Conservation (phyloP, 208 protist genomes). For the Wallacemonas sp. region DNA sequence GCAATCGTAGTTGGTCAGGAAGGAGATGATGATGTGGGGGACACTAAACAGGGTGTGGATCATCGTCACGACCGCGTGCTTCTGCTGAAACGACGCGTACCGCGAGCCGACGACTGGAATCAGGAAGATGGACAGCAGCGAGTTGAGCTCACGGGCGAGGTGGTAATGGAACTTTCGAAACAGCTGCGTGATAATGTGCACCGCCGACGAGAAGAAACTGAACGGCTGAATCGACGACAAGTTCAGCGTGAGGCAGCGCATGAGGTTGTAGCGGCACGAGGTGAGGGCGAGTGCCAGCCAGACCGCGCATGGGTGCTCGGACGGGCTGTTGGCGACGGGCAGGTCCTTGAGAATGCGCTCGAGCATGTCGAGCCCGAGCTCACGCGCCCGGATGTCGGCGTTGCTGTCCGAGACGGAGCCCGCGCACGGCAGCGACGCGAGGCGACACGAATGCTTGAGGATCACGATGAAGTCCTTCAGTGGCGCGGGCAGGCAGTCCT, state of each 20-base stretch:
- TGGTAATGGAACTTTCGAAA: conserved; percentile 76
- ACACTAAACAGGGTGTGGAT: conserved; percentile 59
- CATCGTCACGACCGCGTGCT: conserved; percentile 77
- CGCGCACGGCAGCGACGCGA: conserved; percentile 38
- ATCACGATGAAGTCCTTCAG: conserved; percentile 65
- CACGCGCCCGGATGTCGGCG: conserved; percentile 47
- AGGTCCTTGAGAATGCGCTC: conserved; percentile 50
- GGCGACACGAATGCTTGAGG: conserved; percentile 50
- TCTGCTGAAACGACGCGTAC: conserved; percentile 73
- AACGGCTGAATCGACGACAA: conserved; percentile 57
- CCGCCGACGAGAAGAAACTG: conserved; percentile 51
- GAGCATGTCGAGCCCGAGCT: conserved; percentile 62
- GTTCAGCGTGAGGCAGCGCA: conserved; percentile 54
- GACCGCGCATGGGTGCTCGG: conserved; percentile 66
- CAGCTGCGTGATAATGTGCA: conserved; percentile 57
- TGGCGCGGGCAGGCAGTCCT: conserved; percentile 38
- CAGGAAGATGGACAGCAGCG: conserved; percentile 61
- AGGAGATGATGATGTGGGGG: conserved; percentile 71
- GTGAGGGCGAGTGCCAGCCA: conserved; percentile 66
- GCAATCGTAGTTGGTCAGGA: conserved; percentile 90
- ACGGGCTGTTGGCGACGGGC: conserved; percentile 65
- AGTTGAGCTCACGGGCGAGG: conserved; percentile 69
- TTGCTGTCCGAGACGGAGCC: conserved; percentile 47
- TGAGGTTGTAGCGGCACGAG: conserved; percentile 64
- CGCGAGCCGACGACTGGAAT: conserved; percentile 60